phyloP scores from a whole-genome alignment of 2,329 filamentous ascomycete genomes.

The Coleophoma eucalyptorum region DNA sequence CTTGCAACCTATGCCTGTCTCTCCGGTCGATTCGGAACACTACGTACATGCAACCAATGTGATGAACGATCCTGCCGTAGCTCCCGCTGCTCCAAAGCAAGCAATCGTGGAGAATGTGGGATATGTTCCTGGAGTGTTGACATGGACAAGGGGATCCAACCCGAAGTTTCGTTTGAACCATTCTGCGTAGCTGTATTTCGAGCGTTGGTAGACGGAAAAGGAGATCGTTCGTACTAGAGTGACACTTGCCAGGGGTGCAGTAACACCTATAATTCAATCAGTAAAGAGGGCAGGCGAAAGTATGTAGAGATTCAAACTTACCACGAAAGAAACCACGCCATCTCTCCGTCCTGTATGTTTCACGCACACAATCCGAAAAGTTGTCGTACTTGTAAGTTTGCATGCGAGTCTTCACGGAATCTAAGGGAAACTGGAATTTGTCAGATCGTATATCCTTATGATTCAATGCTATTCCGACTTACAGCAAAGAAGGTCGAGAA shows the following conservation, averaged over 20 bases:
- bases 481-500: slow-evolving; percentile 73
- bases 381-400: slow-evolving; percentile 79
- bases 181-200: slow-evolving; percentile 69
- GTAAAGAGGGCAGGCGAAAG: slow-evolving; percentile 20
- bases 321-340: slow-evolving; percentile 77
- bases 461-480: slow-evolving; percentile 18
- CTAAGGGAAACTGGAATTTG: slow-evolving; percentile 61
- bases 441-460: slow-evolving; percentile 5
- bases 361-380: slow-evolving; percentile 68
- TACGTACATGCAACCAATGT: slow-evolving; percentile 71
- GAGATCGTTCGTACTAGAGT: slow-evolving; percentile 74
- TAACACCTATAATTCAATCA: slow-evolving; percentile 43
- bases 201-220: slow-evolving; percentile 75
- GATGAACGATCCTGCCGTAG: slow-evolving; percentile 74
- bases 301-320: slow-evolving; percentile 23
- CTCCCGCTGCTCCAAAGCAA: slow-evolving; percentile 75
- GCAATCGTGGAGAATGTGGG: slow-evolving; percentile 70
- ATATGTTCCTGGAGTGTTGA: slow-evolving; percentile 65
- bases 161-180: slow-evolving; percentile 65
- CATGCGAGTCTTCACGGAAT: slow-evolving; percentile 88
- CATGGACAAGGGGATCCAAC: slow-evolving; percentile 69
- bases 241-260: slow-evolving; percentile 75
- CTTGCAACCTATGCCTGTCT: neutral
- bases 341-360: slow-evolving; percentile 74
- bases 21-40: neutral